Evolutionary conservation across 306 rosid species (phyloP).

Genomic region (Vigna radiata): DNA sequence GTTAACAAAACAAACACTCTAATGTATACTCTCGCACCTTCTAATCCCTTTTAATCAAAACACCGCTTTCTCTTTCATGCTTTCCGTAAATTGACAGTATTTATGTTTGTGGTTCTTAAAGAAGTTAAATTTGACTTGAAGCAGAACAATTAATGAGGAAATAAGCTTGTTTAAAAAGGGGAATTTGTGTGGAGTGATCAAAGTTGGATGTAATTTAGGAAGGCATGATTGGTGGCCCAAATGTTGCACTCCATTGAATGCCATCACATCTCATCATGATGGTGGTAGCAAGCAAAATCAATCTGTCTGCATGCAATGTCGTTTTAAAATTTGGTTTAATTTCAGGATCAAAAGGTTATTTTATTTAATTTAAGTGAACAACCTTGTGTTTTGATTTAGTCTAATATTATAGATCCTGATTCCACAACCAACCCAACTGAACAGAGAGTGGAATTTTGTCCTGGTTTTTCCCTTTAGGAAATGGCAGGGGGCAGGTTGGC

Average conservation of each 20-base stretch:
- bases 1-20: background rate
- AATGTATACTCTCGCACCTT: too few relatives aligned
- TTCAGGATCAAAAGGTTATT: slow-evolving; percentile 33
- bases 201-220: slow-evolving; percentile 22
- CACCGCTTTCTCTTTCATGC: slow-evolving; percentile 11
- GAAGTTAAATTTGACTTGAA: slow-evolving; percentile 17
- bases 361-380: background rate
- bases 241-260: slow-evolving; percentile 36
- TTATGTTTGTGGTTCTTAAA: background rate
- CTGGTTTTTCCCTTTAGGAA: slow-evolving; percentile 44
- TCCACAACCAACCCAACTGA: slow-evolving; percentile 42
- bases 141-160: background rate
- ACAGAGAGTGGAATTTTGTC: slow-evolving; percentile 39
- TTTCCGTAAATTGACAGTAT: slow-evolving; percentile 11
- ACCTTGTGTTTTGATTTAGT: background rate
- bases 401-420: slow-evolving; percentile 7
- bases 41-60: background rate
- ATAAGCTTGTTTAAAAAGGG: slow-evolving; percentile 11
- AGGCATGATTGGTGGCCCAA: slow-evolving; percentile 44
- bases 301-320: slow-evolving; percentile 47
- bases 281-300: slow-evolving; percentile 44
- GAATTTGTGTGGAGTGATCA: slow-evolving; percentile 17
- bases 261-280: slow-evolving; percentile 38
- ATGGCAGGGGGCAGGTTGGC: slow-evolving; percentile 49
- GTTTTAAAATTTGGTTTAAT: slow-evolving; percentile 30